Base-by-base conservation (phyloP, 2,329 filamentous ascomycete genomes). In the Cladosporium sp. region DNA sequence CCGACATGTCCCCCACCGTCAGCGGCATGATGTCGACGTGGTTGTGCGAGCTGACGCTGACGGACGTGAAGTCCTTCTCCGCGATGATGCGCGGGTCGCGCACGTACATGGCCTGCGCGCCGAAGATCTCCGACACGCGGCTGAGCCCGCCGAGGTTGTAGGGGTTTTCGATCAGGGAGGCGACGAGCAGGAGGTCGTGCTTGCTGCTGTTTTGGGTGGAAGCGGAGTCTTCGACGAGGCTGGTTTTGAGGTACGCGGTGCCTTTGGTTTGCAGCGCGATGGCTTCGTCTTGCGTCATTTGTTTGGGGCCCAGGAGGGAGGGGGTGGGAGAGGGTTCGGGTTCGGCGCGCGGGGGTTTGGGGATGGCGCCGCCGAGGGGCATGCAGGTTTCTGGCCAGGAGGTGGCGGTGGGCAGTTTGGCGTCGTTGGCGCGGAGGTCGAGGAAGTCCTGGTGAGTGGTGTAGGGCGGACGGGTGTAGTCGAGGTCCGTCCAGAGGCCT, bases 61-160 rank as follows among this genome's bases (percentile, higher is more conserved):
- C 75, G 12, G 69, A 69, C 49, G 71, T 71, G 60, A 80, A 80
- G 56, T 76, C 74, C 50, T 73, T 73, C 51, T 72, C 68, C 0
- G 64, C 66, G 0, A 69, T 64, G 4, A 74, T 68, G 22, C 71
- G 63, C 29, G 70, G 68, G 37, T 62, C 62, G 40, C 67, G 62
- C 18, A 80, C 65, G 58, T 74, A 72, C 13, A 80, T 61, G 2
- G 68, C 65, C 36, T 68, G 64, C 2, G 73, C 68, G 45, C 75
- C 76, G 51, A 79, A 79, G 29, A 77, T 76, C 53, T 80, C 77
- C 4, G 70, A 68, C 43, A 75, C 72, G 32, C 77, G 70, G 19
- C 72, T 76, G 9, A 78, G 68, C 13, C 75, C 75, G 47, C 75
- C 75, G 7, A 78, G 65, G 50, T 78, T 78, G 47, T 73, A 71